These are phyloP conservation scores for Penstemon davidsonii DNA, from an alignment of 257 asterid species.

Conservation along the genomic window DNA sequence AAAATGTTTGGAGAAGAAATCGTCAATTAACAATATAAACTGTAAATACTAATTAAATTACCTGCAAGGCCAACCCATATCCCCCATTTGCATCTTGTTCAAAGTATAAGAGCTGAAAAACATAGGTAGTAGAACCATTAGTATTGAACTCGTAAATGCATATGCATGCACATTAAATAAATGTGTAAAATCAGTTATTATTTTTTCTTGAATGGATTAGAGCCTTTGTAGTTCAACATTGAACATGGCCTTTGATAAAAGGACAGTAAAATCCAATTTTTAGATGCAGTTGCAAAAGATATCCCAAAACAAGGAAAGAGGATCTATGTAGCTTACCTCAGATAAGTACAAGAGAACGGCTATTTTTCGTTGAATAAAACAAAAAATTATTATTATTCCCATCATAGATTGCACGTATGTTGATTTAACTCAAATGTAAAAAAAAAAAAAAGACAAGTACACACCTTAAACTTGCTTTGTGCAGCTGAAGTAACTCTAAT, in stretches of 20 bases:
- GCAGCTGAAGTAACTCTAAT: slow-evolving; percentile 94
- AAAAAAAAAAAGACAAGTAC: neutral
- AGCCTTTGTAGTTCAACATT: neutral
- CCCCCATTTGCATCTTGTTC: slow-evolving; percentile 95
- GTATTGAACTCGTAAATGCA: slow-evolving; percentile 24
- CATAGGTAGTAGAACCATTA: slow-evolving; percentile 29
- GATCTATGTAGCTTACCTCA: slow-evolving; percentile 11
- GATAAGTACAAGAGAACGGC: slow-evolving; percentile 6
- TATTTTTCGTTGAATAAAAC: neutral
- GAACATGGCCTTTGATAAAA: slow-evolving; percentile 6
- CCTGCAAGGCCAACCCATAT: slow-evolving; percentile 98
- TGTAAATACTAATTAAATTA: slow-evolving; percentile 32
- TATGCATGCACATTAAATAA: slow-evolving; percentile 12
- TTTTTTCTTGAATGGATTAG: neutral
- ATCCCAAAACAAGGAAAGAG: neutral
- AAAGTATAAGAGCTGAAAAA: slow-evolving; percentile 66
- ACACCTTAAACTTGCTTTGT: slow-evolving; percentile 97
- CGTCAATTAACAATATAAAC: slow-evolving; percentile 5
- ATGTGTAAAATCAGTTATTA: neutral
- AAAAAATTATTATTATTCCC: slow-evolving; percentile 24
- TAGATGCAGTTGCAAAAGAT: too few species aligned
- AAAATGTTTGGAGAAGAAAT: neutral
- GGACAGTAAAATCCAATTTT: neutral
- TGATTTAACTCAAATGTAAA: slow-evolving; percentile 4
- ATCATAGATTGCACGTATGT: slow-evolving; percentile 12